Conservation (phyloP, 2,329 filamentous ascomycete genomes). For the Ophiobolus disseminans region DNA sequence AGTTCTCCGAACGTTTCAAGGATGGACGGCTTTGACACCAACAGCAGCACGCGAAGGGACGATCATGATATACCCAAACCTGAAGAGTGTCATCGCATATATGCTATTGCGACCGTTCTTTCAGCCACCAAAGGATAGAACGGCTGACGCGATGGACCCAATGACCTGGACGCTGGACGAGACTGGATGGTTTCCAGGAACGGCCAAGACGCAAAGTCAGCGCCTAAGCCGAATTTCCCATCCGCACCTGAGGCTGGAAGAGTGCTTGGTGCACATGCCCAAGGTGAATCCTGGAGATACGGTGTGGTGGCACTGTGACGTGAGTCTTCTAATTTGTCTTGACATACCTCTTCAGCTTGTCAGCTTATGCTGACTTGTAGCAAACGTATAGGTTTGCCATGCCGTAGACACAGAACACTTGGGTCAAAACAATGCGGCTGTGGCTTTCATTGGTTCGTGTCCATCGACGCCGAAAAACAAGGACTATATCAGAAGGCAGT, state of each 20-base stretch:
- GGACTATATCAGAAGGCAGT: slow-evolving; percentile 5
- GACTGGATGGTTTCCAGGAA: slow-evolving; percentile 50
- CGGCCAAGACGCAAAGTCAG: slow-evolving; percentile 45
- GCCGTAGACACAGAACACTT: slow-evolving; percentile 7
- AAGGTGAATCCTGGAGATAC: slow-evolving; percentile 50
- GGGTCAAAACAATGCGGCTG: slow-evolving; percentile 3
- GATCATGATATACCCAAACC: slow-evolving; percentile 52
- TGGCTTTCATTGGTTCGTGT: slow-evolving; percentile 5
- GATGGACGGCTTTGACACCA: slow-evolving; percentile 53
- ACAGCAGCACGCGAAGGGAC: slow-evolving; percentile 48
- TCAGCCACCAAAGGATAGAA: slow-evolving; percentile 32
- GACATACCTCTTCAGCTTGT: background rate
- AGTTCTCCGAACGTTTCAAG: slow-evolving; percentile 52
- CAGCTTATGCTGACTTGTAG: background rate
- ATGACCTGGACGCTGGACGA: slow-evolving; percentile 48
- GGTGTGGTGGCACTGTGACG: slow-evolving; percentile 54
- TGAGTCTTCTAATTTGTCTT: slow-evolving; percentile 24
- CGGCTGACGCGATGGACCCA: slow-evolving; percentile 46
- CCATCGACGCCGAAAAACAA: slow-evolving; percentile 9
- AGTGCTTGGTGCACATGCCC: slow-evolving; percentile 51
- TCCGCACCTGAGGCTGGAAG: slow-evolving; percentile 50
- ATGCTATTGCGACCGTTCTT: slow-evolving; percentile 55
- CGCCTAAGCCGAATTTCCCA: slow-evolving; percentile 46
- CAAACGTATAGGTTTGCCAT: slow-evolving; percentile 5
- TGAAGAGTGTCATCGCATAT: slow-evolving; percentile 49